phyloP scores from a whole-genome alignment of 2,329 filamentous ascomycete species.

The Madurella fahalii region DNA sequence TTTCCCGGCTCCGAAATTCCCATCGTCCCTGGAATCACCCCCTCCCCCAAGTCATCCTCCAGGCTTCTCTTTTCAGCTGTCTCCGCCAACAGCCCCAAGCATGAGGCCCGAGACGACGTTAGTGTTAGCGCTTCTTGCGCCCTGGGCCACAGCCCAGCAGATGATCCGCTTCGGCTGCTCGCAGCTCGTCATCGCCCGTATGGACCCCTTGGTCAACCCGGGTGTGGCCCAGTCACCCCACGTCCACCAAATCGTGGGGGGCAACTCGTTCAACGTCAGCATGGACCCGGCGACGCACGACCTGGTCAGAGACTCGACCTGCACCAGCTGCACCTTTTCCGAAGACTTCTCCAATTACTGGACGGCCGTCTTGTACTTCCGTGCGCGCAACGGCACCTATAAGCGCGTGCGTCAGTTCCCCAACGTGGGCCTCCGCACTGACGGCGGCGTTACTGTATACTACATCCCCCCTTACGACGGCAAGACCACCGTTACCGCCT shows the following conservation, averaged over 20 bases:
- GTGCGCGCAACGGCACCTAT: constrained; percentile 25
- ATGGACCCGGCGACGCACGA: constrained; percentile 26
- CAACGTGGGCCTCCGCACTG: constrained; percentile 20
- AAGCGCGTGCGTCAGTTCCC: constrained; percentile 23
- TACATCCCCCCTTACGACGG: constrained; percentile 29
- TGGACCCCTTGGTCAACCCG: constrained; percentile 28
- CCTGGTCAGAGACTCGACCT: constrained; percentile 21
- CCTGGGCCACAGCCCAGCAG: constrained; percentile 15
- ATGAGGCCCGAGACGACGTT: constrained; percentile 13
- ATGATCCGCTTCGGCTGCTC: constrained; percentile 32
- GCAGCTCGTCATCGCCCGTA: constrained; percentile 28
- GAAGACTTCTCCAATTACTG: constrained; percentile 29
- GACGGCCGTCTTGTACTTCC: constrained; percentile 27
- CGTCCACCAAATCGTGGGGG: constrained; percentile 27
- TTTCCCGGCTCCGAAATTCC: neutral
- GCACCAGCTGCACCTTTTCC: constrained; percentile 25
- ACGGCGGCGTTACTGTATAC: constrained; percentile 28
- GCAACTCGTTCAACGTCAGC: constrained; percentile 25
- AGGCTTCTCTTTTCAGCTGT: neutral
- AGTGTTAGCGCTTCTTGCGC: constrained; percentile 14
- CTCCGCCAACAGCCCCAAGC: neutral
- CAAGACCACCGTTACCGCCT: constrained; percentile 38
- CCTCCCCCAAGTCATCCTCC: no score
- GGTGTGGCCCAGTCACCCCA: constrained; percentile 21
- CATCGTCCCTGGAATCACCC: no score